Evolutionary conservation across 176 grass and related monocot genomes (phyloP).

Genomic region (Guadua angustifolia): DNA sequence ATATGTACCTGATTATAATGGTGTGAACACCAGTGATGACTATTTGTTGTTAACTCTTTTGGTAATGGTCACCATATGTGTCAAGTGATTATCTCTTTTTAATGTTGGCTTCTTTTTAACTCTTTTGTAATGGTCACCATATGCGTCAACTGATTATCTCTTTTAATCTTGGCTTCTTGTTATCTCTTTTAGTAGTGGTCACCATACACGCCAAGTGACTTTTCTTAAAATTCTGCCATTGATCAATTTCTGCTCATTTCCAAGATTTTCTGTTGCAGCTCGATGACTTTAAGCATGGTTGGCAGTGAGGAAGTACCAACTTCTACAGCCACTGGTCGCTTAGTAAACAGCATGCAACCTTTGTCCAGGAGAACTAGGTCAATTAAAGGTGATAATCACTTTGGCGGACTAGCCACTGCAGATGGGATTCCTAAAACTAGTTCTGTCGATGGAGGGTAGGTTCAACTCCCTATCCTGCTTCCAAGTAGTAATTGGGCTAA

Average conservation of each 20-base stretch:
- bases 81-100: neutral
- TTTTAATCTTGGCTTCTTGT: slow-evolving; percentile 34
- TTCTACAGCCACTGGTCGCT: slow-evolving; percentile 50
- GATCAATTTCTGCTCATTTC: slow-evolving; percentile 47
- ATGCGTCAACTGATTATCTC: neutral
- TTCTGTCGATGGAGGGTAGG: slow-evolving; percentile 85
- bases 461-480: slow-evolving; percentile 37
- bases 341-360: slow-evolving; percentile 66
- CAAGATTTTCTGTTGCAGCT: slow-evolving; percentile 52
- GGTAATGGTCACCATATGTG: neutral
- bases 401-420: slow-evolving; percentile 43
- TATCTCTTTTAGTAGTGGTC: slow-evolving; percentile 35
- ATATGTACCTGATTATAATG: slow-evolving; percentile 39
- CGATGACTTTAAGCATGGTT: slow-evolving; percentile 58
- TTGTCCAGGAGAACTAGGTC: slow-evolving; percentile 76
- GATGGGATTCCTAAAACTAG: slow-evolving; percentile 63
- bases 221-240: slow-evolving; percentile 19
- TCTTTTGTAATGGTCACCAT: neutral
- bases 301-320: slow-evolving; percentile 68
- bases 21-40: slow-evolving; percentile 31
- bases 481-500: slow-evolving; percentile 27
- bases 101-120: neutral
- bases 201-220: neutral
- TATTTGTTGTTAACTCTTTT: slow-evolving; percentile 26
- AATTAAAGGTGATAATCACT: slow-evolving; percentile 73